Evolutionary conservation across 2,329 filamentous ascomycete species (phyloP), one percentile per base, ranked within the genome.

Genomic region (Penicillium oxalicum): DNA sequence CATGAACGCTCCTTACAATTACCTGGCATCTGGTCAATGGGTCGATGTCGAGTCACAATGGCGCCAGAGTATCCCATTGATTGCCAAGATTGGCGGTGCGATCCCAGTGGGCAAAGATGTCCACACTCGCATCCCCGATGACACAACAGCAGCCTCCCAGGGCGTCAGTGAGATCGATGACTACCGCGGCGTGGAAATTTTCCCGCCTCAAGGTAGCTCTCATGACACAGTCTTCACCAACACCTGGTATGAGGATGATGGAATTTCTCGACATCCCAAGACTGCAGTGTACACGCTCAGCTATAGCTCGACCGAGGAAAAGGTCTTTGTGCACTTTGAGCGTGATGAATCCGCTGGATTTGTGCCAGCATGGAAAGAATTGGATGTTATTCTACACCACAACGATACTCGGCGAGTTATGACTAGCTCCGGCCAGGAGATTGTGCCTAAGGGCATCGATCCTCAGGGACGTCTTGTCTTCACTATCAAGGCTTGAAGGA

Each of bases 1-100:
- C 58, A 65, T 82, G 33, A 83, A 83, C 44, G 70, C 75, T 0
- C 81, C 83, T 0, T 80, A 82, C 54, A 74, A 82, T 45, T 76
- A 82, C 52, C 67, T 83, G 4, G 60, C 68, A 0, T 71, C 78
- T 0, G 79, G 78, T 0, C 72, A 78, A 51, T 82, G 79, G 79
- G 67, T 74, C 3, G 70, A 71, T 1, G 68, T 82, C 1, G 49
- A 68, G 0, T 76, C 77, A 0, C 68, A 74, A 11, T 82, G 79
- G 79, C 68, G 71, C 38, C 61, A 67, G 11, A 78, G 76, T 52
- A 81, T 82, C 41, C 77, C 79, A 0, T 68, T 82, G 0, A 66
- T 82, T 2, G 79, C 78, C 0, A 74, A 71, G 48, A 69, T 81
- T 28, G 79, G 79, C n/a, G 72, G 73, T 13, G 76, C 72, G 0